A percentile compares a stretch with the other conserved stretches of the same genome.
phyloP scores from a whole-genome alignment of 1,284 basidiomycete genomes.

The Rhodotorula sp. region DNA sequence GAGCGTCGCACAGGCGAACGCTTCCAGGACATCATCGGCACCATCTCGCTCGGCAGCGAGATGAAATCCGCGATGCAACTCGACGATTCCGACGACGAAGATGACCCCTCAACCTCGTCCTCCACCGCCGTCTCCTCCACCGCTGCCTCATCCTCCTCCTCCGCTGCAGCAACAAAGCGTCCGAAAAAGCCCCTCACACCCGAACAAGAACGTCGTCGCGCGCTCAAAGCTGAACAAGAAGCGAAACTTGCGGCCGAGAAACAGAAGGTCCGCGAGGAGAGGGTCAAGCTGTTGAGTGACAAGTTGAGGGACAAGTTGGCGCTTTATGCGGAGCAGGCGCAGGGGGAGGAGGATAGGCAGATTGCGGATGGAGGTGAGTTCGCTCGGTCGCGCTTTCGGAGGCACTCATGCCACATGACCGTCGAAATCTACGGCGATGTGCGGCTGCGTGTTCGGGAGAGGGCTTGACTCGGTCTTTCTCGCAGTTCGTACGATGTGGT shows the following conservation, averaged over 20 bases:
- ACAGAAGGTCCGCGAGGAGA: constrained; percentile 65
- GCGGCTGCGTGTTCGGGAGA: too few relatives aligned
- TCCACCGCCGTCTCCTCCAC: constrained; percentile 13
- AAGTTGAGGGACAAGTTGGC: constrained; percentile 73
- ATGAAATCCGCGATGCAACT: constrained; percentile 98
- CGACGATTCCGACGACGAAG: constrained; percentile 61
- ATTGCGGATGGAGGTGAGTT: constrained; percentile 39
- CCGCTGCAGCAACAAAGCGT: background rate
- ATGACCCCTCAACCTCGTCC: constrained; percentile 29
- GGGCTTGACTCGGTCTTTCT: background rate
- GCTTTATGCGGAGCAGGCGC: constrained; percentile 88
- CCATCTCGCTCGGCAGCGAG: constrained; percentile 74
- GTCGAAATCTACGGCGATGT: background rate
- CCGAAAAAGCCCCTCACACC: constrained; percentile 61
- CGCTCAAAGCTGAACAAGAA: constrained; percentile 54
- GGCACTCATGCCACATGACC: background rate
- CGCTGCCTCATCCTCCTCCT: background rate
- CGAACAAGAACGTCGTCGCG: constrained; percentile 67
- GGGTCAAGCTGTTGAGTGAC: constrained; percentile 77
- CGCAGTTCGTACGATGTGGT: constrained; percentile 45
- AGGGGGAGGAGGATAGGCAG: constrained; percentile 45
- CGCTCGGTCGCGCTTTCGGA: background rate
- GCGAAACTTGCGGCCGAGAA: constrained; percentile 24
- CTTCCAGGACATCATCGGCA: constrained; percentile 54
- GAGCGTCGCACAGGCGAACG: constrained; percentile 15